These are phyloP conservation scores for Heracleum sosnowskyi DNA, from an alignment of 129 eudicot species.

Conservation along the genomic window DNA sequence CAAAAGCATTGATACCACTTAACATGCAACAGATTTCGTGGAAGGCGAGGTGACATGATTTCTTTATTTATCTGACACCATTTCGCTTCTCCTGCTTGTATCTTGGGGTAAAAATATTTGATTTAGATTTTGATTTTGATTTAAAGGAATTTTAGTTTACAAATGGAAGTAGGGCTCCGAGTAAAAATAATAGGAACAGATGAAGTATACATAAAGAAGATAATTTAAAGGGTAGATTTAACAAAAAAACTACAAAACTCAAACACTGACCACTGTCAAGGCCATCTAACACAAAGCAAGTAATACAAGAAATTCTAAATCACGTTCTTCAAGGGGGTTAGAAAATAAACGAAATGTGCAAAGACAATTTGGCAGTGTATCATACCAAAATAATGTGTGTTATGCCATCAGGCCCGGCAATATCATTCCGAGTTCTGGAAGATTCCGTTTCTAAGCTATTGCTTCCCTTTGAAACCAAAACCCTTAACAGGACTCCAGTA, in stretches of 20 bases:
- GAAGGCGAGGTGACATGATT: neutral
- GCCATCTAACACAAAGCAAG: neutral
- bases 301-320: neutral
- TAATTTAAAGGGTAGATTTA: neutral
- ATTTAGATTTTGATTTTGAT: neutral
- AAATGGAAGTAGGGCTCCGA: neutral
- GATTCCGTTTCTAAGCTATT: slow-evolving; percentile 24
- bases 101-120: neutral
- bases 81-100: neutral
- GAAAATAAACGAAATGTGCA: neutral
- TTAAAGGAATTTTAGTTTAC: neutral
- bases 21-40: neutral
- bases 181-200: neutral
- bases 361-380: neutral
- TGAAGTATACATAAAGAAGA: neutral
- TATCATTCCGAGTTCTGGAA: slow-evolving; percentile 27
- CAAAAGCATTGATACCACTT: neutral
- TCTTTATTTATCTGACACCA: neutral
- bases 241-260: neutral
- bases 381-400: slow-evolving; percentile 95
- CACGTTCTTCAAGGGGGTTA: neutral
- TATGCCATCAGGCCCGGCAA: slow-evolving; percentile 30
- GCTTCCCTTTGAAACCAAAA: slow-evolving; percentile 50
- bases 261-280: neutral
- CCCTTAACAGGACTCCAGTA: slow-evolving; percentile 84